Evolutionary conservation across 176 grass and related monocot genomes (phyloP).

Genomic region (Aegilops speltoides): DNA sequence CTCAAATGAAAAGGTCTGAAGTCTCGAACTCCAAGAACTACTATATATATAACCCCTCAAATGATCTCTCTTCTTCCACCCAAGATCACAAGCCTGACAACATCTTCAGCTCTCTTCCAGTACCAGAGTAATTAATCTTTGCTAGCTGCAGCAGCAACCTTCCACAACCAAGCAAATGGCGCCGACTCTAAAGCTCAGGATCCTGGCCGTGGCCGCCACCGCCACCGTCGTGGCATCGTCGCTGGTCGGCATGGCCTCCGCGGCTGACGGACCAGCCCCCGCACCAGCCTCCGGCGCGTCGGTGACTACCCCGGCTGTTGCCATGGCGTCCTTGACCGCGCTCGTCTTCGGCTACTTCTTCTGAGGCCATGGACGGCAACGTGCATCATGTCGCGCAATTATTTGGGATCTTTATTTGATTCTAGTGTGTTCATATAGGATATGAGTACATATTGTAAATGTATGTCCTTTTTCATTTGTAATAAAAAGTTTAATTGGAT

Average conservation of each 20-base stretch:
- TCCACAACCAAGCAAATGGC: slow-evolving; percentile 29
- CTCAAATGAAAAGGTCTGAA: not conserved
- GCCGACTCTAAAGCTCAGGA: slow-evolving; percentile 37
- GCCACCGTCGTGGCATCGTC: slow-evolving; percentile 20
- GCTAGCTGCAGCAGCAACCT: not conserved
- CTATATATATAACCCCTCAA: slow-evolving; percentile 1
- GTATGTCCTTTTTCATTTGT: not conserved
- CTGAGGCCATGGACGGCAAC: not conserved
- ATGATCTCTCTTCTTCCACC: not conserved
- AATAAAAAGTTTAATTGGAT: too few relatives aligned
- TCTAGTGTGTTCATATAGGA: not conserved
- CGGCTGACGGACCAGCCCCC: slow-evolving; percentile 27
- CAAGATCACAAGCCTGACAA: not conserved
- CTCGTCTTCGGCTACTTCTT: slow-evolving; percentile 45
- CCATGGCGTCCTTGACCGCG: slow-evolving; percentile 38
- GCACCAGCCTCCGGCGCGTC: slow-evolving; percentile 34
- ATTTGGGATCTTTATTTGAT: not conserved
- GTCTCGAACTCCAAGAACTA: not conserved
- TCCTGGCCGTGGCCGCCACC: slow-evolving; percentile 27
- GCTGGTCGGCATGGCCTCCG: slow-evolving; percentile 27
- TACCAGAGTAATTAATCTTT: not conserved
- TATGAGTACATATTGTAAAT: not conserved
- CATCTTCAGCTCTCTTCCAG: not conserved
- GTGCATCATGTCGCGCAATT: not conserved
- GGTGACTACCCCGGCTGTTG: slow-evolving; percentile 22